phyloP scores from a whole-genome alignment of 2,329 filamentous ascomycete genomes.

The Rosellinia necatrix region DNA sequence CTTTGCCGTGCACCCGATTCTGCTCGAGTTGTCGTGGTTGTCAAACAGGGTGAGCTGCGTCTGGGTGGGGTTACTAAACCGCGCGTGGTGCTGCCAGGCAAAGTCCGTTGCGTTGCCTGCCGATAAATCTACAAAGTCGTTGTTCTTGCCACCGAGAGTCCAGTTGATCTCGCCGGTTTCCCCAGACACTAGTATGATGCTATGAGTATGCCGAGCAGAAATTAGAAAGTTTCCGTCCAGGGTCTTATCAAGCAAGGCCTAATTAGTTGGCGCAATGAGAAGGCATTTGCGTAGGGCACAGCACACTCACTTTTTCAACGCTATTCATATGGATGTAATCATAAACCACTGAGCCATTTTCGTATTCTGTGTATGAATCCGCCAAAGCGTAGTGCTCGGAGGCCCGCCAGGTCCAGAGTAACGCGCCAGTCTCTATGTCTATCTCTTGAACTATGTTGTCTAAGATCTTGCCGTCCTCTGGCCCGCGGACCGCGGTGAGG shows the following conservation, averaged over 20 bases:
- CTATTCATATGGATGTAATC: constrained; percentile 32
- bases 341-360: background rate
- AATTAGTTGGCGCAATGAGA: no score
- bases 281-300: no score
- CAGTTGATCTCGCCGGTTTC: constrained; percentile 19
- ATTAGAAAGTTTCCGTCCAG: background rate
- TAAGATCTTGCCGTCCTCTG: constrained; percentile 17
- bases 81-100: constrained; percentile 30
- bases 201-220: background rate
- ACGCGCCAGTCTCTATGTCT: constrained; percentile 24
- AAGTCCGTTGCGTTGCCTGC: constrained; percentile 22
- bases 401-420: constrained; percentile 29
- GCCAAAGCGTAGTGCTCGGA: constrained; percentile 22
- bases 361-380: constrained; percentile 23
- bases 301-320: constrained; percentile 21
- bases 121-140: constrained; percentile 26
- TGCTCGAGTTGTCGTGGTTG: constrained; percentile 54
- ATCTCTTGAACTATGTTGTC: constrained; percentile 31
- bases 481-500: constrained; percentile 21
- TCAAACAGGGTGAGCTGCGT: constrained; percentile 34
- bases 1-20: constrained; percentile 48
- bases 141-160: constrained; percentile 30
- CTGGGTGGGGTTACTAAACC: constrained; percentile 8
- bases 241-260: no score
- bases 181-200: constrained; percentile 20